Conservation (phyloP, 176 grass and related monocot species). For the Typha latifolia region DNA sequence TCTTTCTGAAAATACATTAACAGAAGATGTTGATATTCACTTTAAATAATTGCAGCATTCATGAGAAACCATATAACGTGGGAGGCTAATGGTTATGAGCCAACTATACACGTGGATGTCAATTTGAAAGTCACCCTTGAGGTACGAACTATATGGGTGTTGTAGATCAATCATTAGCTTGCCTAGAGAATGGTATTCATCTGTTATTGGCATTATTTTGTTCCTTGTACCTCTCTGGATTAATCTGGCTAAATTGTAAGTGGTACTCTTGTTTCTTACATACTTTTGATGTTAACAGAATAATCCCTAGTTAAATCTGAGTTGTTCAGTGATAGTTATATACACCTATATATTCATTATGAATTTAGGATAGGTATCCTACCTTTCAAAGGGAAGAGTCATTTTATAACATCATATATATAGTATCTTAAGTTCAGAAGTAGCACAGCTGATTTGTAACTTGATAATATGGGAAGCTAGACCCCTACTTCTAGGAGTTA, state of each 20-base stretch:
- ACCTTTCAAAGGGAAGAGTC: neutral
- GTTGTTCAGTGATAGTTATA: neutral
- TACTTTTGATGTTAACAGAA: neutral
- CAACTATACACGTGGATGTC: slow-evolving; percentile 63
- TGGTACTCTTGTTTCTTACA: neutral
- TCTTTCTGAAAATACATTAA: neutral
- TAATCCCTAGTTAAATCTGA: slow-evolving; percentile 1
- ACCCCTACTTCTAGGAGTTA: neutral
- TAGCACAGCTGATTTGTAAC: neutral
- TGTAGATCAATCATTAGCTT: neutral
- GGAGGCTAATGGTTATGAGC: slow-evolving; percentile 32
- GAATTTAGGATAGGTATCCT: neutral
- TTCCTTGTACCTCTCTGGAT: neutral
- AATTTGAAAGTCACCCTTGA: slow-evolving; percentile 59
- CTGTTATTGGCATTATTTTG: too few species aligned
- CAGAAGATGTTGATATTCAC: neutral
- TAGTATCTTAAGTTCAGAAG: neutral
- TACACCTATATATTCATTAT: neutral
- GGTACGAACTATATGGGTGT: slow-evolving; percentile 18
- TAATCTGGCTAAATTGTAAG: neutral
- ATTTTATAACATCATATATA: neutral
- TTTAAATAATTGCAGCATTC: slow-evolving; percentile 34
- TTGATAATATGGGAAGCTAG: neutral
- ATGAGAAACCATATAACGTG: slow-evolving; percentile 87
- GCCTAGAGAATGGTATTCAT: neutral